Percentiles rank a stretch among this genome's conserved stretches.
Conservation (phyloP, 352 stramenopile species). For the Thalassiosira exigua region DNA sequence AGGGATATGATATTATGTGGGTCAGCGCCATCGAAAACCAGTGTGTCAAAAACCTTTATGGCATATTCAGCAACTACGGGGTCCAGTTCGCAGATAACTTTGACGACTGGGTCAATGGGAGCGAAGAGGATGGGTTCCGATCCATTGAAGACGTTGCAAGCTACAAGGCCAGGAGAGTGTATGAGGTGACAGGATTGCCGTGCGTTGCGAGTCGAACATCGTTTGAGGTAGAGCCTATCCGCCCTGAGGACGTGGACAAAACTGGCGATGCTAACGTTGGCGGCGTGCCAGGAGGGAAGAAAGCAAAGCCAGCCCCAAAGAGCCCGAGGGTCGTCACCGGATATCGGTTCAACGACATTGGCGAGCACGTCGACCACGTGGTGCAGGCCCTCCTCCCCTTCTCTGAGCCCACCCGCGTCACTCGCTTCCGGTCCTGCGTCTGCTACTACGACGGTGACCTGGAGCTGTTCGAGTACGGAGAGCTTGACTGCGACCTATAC, state of each 20-base stretch:
- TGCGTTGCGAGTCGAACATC: constrained; percentile 74
- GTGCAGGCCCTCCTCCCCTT: constrained; percentile 70
- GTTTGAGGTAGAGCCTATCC: constrained; percentile 81
- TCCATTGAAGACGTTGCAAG: constrained; percentile 83
- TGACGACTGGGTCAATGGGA: constrained; percentile 74
- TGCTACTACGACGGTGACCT: constrained; percentile 85
- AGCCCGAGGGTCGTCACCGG: constrained; percentile 62
- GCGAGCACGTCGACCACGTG: constrained; percentile 79
- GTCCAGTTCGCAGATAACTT: constrained; percentile 85
- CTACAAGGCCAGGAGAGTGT: constrained; percentile 80
- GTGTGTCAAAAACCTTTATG: constrained; percentile 73
- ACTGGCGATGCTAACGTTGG: constrained; percentile 6
- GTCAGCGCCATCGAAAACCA: constrained; percentile 77
- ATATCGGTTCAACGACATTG: constrained; percentile 83
- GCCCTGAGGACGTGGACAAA: constrained; percentile 56
- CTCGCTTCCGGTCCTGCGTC: constrained; percentile 74
- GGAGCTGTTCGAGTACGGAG: constrained; percentile 82
- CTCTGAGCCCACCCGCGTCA: constrained; percentile 77
- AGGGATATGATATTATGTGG: constrained; percentile 82
- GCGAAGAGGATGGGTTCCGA: constrained; percentile 58
- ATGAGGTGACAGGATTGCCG: constrained; percentile 76
- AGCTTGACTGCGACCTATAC: constrained; percentile 74
- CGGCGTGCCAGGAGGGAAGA: constrained; percentile 40
- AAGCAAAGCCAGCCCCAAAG: constrained; percentile 34
- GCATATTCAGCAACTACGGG: constrained; percentile 78